Base-by-base conservation (phyloP, 805 yeast species). In the Starmerella stigmatis region DNA sequence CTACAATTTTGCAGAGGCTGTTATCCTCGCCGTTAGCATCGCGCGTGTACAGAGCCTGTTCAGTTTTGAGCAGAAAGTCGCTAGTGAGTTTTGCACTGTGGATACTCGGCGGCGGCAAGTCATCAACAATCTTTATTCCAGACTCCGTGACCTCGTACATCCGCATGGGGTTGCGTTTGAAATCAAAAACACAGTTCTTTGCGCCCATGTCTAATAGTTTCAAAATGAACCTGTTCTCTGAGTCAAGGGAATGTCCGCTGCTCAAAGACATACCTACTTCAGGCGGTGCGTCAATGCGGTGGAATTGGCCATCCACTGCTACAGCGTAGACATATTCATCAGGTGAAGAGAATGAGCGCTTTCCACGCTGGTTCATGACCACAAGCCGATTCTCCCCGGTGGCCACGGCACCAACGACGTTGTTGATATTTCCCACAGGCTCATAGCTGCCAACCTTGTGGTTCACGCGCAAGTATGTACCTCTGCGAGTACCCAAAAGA, bases 1-100 rank as follows among this genome's bases (percentile, higher is more conserved):
- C 34, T 17, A 27, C 36, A 13, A 49, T 28, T 29, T 51, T 51
- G 22, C 36, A n/a, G 16, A 51, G 16, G 7, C 13, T 23, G 15
- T 22, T 28, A 40, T 51, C 54, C 17, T 51, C 53, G 15, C 53
- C 53, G 27, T 51, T 51, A 5, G 50, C 46, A n/a, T 49, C 46
- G 21, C 54, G 49, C 12, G 52, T 49, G 36, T 49, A 51, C 20
- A 51, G 27, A 4, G 50, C 53, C 26, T 37, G 40, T 27, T 46
- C 48, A 13, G 53, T 49, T 28, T 49, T 51, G 15, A 51, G 46
- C 37, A 51, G 15, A 34, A 51, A 51, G 26, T 51, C 53, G 4
- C 21, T 5, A 1, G 46, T 30, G 17, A 41, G 32, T 36, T 45
- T 43, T 5, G 43, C 27, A n/a, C 34, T 43, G 2, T 17, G 26